Conservation (phyloP, 352 stramenopile genomes). For the Globisporangium acanthophoron region DNA sequence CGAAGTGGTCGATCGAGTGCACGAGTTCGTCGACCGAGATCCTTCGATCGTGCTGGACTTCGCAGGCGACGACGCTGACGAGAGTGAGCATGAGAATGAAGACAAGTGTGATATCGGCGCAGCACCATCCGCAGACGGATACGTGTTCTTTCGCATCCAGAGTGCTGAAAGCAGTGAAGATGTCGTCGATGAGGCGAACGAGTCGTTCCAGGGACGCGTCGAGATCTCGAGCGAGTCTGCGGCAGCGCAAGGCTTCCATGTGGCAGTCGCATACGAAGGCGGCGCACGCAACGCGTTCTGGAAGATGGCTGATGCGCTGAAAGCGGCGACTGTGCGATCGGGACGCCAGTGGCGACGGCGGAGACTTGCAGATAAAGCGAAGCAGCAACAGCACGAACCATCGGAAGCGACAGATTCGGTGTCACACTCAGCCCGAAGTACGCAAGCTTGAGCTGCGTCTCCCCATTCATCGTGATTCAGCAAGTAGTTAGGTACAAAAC, state of each 20-base stretch:
- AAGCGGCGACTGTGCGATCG: conserved; percentile 52
- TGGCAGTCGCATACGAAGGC: conserved; percentile 41
- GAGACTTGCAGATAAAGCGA: conserved; percentile 18
- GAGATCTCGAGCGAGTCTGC: conserved; percentile 20
- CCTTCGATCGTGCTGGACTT: conserved; percentile 3
- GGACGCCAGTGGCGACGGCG: conserved; percentile 63
- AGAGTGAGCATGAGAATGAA: conserved; percentile 3
- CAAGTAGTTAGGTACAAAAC: background rate
- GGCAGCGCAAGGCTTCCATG: conserved; percentile 18
- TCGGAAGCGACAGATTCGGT: background rate
- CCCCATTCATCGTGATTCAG: background rate
- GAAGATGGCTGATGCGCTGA: conserved; percentile 46
- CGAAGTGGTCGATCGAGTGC: conserved; percentile 36
- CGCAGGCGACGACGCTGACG: background rate
- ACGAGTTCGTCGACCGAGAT: conserved; percentile 27
- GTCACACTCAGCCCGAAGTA: background rate
- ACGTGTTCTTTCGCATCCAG: conserved; percentile 11
- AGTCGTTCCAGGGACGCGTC: conserved; percentile 23
- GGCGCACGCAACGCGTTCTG: conserved; percentile 64
- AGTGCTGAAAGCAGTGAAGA: background rate
- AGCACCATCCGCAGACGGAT: background rate
- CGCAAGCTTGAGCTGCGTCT: background rate
- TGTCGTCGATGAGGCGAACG: background rate
- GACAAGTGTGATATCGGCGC: conserved; percentile 4
- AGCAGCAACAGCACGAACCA: background rate